phyloP scores from a whole-genome alignment of 169 alveolate species.

The Plasmodium gonderi region DNA sequence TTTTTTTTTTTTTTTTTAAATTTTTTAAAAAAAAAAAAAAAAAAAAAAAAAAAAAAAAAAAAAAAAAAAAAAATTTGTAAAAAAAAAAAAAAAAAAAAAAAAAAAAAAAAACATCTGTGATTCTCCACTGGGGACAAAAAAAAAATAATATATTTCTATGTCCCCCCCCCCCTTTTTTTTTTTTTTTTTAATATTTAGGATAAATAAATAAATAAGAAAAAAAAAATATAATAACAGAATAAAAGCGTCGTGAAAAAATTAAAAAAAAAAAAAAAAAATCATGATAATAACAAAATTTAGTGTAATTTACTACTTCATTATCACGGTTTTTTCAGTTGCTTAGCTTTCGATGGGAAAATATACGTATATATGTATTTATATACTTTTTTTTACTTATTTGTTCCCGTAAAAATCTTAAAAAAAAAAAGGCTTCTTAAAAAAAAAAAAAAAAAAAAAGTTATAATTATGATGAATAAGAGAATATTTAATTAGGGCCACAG shows the following conservation, averaged over 20 bases:
- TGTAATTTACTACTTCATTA: too few relatives aligned
- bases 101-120: background rate
- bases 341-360: background rate
- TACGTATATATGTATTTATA: too few relatives aligned
- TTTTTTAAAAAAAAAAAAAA: background rate
- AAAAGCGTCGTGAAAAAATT: too few relatives aligned
- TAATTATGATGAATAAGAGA: background rate
- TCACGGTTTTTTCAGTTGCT: background rate
- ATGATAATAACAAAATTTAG: too few relatives aligned
- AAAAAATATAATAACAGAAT: too few relatives aligned
- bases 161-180: too few relatives aligned
- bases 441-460: background rate
- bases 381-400: background rate
- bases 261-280: too few relatives aligned
- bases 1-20: background rate
- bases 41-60: background rate
- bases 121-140: too few relatives aligned
- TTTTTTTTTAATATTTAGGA: too few relatives aligned
- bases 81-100: background rate
- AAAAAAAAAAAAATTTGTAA: background rate
- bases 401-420: background rate
- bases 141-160: too few relatives aligned
- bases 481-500: background rate
- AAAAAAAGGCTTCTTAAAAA: background rate
- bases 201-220: too few relatives aligned